Base-by-base conservation (phyloP, 495 filamentous ascomycete genomes). In the Penicillium subrubescens region DNA sequence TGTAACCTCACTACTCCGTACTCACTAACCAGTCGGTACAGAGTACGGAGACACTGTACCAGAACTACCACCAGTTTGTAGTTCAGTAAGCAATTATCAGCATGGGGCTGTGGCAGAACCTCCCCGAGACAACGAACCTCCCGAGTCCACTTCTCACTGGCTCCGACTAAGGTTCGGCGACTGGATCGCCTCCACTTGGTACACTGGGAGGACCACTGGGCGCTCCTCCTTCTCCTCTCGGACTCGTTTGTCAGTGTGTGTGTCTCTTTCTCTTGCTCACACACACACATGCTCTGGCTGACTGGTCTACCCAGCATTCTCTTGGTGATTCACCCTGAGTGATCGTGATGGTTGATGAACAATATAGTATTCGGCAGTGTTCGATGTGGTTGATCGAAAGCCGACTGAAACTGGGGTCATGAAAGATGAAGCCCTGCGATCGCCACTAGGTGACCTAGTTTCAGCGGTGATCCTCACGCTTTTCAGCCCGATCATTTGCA, bases 381-480 rank as follows among this genome's bases (percentile, higher is more conserved):
- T 44, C 15, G 41, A 46, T 3, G 19, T 8, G 43, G 8, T 48
- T 48, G 19, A 48, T 11, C 12, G 44, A 48, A n/a, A 10, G 46
- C 33, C 37, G 12, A 25, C 27, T 5, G 41, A 34, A 29, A 29
- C 41, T 10, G 35, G 50, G 37, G 34, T 23, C 12, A 5, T 69
- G 64, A 61, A 61, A 33, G 50, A 53, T 52, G 54, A 65, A 61
- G 41, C 56, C 46, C 11, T 64, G 62, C 58, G 73, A 77, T 77
- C 75, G 69, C 58, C 73, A 65, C 64, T 71, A 70, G 66, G 62
- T 51, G 52, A 53, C 25, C 6, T 56, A 56, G 33, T 37, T 56
- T 23, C 8, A 58, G 62, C 63, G 72, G 44, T 66, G 71, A 78
- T 78, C 73, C 66, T 61, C 64, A 63, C 66, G 65, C 62, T 65